Percentiles rank a stretch among this genome's conserved stretches.
Conservation (phyloP, 352 stramenopile genomes). For the Phytopythium litorale region DNA sequence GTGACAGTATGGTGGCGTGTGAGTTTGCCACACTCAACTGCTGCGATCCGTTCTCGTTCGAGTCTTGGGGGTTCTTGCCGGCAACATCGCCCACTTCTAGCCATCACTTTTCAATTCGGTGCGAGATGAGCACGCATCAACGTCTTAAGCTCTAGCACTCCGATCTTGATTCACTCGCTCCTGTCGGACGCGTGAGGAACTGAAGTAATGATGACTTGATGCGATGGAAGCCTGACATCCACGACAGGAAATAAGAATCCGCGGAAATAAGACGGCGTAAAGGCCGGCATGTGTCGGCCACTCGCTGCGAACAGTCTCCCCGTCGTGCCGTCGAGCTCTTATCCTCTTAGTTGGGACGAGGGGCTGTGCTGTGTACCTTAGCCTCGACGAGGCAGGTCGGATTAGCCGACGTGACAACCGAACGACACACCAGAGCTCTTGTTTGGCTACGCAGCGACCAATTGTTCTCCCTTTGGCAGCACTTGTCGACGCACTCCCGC, state of each 20-base stretch:
- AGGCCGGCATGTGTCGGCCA: background rate
- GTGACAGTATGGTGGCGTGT: background rate
- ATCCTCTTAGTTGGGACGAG: background rate
- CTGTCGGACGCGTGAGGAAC: background rate
- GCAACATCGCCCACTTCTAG: background rate
- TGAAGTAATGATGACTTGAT: background rate
- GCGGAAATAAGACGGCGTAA: background rate
- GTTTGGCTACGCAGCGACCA: background rate
- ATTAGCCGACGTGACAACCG: background rate
- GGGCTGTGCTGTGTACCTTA: background rate
- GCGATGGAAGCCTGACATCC: background rate
- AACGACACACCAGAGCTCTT: background rate
- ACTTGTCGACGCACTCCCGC: background rate
- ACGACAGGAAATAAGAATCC: background rate
- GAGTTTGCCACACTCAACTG: background rate
- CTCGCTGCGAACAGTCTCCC: background rate
- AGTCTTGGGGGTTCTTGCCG: too few relatives aligned
- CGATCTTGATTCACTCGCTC: background rate
- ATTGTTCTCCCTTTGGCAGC: background rate
- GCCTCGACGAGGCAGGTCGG: background rate
- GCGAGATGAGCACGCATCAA: background rate
- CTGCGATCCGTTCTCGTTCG: background rate
- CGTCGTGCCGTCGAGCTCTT: conserved; percentile 2
- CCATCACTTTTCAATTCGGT: background rate
- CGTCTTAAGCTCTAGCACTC: background rate